Evolutionary conservation across 345 rosid genomes (phyloP).

Genomic region (Corchorus olitorius): DNA sequence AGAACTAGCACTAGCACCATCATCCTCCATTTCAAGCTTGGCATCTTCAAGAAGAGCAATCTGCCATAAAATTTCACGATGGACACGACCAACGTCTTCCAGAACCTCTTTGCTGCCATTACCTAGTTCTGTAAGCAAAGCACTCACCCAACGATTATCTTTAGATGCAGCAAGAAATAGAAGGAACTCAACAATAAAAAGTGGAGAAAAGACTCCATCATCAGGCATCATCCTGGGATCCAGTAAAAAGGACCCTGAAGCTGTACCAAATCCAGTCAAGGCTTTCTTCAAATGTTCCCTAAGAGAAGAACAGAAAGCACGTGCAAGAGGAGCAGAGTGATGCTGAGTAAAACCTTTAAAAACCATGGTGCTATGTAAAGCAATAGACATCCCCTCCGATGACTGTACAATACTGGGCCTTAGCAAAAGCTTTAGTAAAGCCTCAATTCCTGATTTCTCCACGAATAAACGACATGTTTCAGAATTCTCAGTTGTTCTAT

Average conservation of each 20-base stretch:
- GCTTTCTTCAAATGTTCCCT: conserved; percentile 76
- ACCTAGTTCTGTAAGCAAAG: conserved; percentile 84
- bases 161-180: conserved; percentile 89
- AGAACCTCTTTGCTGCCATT: conserved; percentile 83
- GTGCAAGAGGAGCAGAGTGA: conserved; percentile 87
- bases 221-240: conserved; percentile 60
- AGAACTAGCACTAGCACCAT: conserved; percentile 37
- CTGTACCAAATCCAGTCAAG: conserved; percentile 52
- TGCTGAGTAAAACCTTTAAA: conserved; percentile 96
- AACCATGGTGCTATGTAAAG: conserved; percentile 95
- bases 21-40: conserved; percentile 58
- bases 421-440: conserved; percentile 78
- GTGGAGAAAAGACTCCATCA: conserved; percentile 69
- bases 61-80: conserved; percentile 92
- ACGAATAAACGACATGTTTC: conserved; percentile 92
- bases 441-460: conserved; percentile 95
- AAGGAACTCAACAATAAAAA: conserved; percentile 92
- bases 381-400: conserved; percentile 94
- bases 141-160: conserved; percentile 94
- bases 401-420: conserved; percentile 89
- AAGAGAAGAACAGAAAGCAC: conserved; percentile 82
- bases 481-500: conserved; percentile 90
- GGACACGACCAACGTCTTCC: conserved; percentile 80
- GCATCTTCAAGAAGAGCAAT: conserved; percentile 80
- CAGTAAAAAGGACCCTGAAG: conserved; percentile 70